Conservation (phyloP, 768 basidiomycete species). For the Xanthoconium stramineum region DNA sequence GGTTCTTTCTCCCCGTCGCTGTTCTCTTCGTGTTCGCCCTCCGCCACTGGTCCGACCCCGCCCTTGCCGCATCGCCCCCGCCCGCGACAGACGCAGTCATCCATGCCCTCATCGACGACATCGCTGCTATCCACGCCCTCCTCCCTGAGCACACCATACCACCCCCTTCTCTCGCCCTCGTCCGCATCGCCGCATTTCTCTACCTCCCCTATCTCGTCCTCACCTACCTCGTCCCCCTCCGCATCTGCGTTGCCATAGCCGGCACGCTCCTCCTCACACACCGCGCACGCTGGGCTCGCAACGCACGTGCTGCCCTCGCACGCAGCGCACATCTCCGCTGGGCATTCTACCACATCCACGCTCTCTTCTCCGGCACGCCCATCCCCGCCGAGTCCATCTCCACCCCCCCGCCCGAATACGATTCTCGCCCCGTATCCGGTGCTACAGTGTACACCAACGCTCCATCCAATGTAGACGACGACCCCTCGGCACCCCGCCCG, state of each 20-base stretch:
- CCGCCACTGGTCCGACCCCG: slow-evolving; percentile 24
- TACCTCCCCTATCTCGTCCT: slow-evolving; percentile 67
- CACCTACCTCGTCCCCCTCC: slow-evolving; percentile 60
- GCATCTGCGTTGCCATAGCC: slow-evolving; percentile 53
- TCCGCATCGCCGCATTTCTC: slow-evolving; percentile 55
- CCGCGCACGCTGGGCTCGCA: slow-evolving; percentile 64
- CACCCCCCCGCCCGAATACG: slow-evolving; percentile 30
- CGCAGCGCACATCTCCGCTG: slow-evolving; percentile 69
- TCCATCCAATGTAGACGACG: slow-evolving; percentile 7
- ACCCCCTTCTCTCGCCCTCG: slow-evolving; percentile 33
- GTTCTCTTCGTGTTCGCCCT: slow-evolving; percentile 39
- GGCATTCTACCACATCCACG: slow-evolving; percentile 49
- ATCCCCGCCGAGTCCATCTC: slow-evolving; percentile 37
- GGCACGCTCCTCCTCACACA: slow-evolving; percentile 60
- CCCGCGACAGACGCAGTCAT: slow-evolving; percentile 55
- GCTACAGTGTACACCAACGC: slow-evolving; percentile 18
- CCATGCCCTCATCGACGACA: slow-evolving; percentile 56
- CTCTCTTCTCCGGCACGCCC: slow-evolving; percentile 53
- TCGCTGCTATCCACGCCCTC: slow-evolving; percentile 61
- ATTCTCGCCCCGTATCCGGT: slow-evolving; percentile 24
- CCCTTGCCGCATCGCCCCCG: slow-evolving; percentile 17
- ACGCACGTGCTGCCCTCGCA: slow-evolving; percentile 54
- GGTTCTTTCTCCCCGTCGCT: slow-evolving; percentile 57
- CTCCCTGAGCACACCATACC: slow-evolving; percentile 41
- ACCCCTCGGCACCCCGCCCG: slow-evolving; percentile 16